Evolutionary conservation across 169 alveolate species (phyloP), one percentile per base, ranked within the genome.

Genomic region (Cryptosporidium xiaoi): DNA sequence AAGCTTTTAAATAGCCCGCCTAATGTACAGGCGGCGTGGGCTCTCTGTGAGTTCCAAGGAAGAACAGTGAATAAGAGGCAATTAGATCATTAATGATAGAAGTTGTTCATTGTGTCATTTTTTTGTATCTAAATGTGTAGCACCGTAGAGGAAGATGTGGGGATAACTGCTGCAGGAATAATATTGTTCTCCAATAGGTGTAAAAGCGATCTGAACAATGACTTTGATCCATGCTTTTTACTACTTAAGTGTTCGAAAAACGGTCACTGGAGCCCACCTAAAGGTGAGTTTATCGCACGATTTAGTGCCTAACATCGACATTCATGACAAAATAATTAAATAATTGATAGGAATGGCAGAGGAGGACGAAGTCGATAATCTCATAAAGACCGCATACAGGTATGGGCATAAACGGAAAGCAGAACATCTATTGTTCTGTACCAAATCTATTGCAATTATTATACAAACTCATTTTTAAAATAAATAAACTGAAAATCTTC

Each of bases 261-360:
- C 13, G 33, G 31, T 24, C 87, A 77, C 50, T 77, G 87, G 87
- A 60, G 77, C 16, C 87, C 87, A n/a, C 87, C 87, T 36, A 77
- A 77, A 27, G 87, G 87, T 77, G 50, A 36, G 71, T n/a, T 34
- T 18, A 6, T 31, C 24, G 10, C 5, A 7, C 1, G 0, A 0
- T 36, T 66, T 66, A n/a, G 18, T 18, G 27, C 13, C n/a, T 20
- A 7, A 15, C 18, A 62, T 15, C 1, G 6, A 29, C 16, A 2
- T 20, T 0, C 44, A n/a, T 62, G 24, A 62, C 36, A 27, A 13
- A 58, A 40, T 40, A 7, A 4, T 40, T 71, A 33, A 48, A 40
- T 40, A 8, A 12, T 46, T 27, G 15, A 69, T 24, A 77, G 87
- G 87, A 2, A 56, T 60, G 36, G 58, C 77, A 15, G 87, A 77